Conservation (phyloP, 306 rosid species). For the Inga oerstediana region DNA sequence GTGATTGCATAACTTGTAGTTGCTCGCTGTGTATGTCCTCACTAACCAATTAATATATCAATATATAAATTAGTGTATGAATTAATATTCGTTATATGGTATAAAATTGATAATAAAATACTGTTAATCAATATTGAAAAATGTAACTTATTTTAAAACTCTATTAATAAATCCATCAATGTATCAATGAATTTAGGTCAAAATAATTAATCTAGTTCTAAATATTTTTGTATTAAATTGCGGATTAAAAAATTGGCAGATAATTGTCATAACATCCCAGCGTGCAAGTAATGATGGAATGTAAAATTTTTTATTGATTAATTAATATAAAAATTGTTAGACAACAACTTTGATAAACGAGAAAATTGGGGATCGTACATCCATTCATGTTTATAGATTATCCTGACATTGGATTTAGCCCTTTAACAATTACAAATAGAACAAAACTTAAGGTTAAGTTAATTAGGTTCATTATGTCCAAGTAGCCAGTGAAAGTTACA, state of each 20-base stretch:
- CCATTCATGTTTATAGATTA: background rate
- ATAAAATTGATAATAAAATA: background rate
- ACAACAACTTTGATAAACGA: background rate
- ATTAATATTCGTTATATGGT: background rate
- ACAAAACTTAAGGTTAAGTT: too few relatives aligned
- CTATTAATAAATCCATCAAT: background rate
- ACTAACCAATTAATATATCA: background rate
- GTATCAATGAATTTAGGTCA: background rate
- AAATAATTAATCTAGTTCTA: background rate
- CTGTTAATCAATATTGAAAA: background rate
- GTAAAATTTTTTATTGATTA: background rate
- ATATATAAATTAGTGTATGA: background rate
- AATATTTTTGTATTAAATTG: background rate
- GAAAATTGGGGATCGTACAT: background rate
- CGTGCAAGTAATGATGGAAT: slow-evolving; percentile 10
- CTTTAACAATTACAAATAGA: background rate
- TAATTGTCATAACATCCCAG: slow-evolving; percentile 26
- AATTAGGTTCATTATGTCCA: too few relatives aligned
- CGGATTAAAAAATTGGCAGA: background rate
- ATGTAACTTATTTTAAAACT: background rate
- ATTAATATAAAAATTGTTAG: background rate
- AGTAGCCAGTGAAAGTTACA: too few relatives aligned
- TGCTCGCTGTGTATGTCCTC: background rate
- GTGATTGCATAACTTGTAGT: background rate
- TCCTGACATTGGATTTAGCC: background rate